Conservation (phyloP, 106 monocot genomes). For the Xerophyta viscosa region DNA sequence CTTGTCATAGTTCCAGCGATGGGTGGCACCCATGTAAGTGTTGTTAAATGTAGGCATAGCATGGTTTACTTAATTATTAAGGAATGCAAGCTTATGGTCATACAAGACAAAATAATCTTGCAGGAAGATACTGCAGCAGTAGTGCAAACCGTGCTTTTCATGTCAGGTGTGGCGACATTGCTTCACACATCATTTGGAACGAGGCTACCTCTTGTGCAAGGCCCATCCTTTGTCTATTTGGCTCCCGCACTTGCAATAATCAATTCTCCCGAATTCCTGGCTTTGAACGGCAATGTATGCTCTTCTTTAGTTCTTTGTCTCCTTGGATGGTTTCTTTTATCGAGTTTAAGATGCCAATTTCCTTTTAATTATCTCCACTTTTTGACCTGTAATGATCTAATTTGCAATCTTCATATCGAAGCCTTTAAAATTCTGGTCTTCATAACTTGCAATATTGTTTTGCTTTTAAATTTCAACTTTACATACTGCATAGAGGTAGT, state of each 20-base stretch:
- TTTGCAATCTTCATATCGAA: too few species aligned
- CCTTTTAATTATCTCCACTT: too few species aligned
- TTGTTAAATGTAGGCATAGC: too few species aligned
- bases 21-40: slow-evolving; percentile 72
- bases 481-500: too few species aligned
- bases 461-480: too few species aligned
- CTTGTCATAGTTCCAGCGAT: slow-evolving; percentile 93
- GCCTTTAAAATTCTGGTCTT: too few species aligned
- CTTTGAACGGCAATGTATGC: slow-evolving; percentile 74
- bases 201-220: slow-evolving; percentile 80
- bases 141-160: slow-evolving; percentile 79
- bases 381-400: too few species aligned
- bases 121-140: slow-evolving; percentile 88
- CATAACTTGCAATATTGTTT: too few species aligned
- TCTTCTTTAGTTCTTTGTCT: not conserved
- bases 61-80: too few species aligned
- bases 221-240: slow-evolving; percentile 92
- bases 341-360: too few species aligned
- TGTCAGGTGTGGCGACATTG: slow-evolving; percentile 84
- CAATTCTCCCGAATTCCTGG: slow-evolving; percentile 64
- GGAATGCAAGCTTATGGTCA: too few species aligned
- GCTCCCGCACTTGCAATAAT: slow-evolving; percentile 85
- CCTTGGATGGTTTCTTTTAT: too few species aligned
- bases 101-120: slow-evolving; percentile 3
- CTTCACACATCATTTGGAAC: slow-evolving; percentile 81